Conservation (phyloP, 768 basidiomycete genomes). For the Pleurotus tuber-regium region DNA sequence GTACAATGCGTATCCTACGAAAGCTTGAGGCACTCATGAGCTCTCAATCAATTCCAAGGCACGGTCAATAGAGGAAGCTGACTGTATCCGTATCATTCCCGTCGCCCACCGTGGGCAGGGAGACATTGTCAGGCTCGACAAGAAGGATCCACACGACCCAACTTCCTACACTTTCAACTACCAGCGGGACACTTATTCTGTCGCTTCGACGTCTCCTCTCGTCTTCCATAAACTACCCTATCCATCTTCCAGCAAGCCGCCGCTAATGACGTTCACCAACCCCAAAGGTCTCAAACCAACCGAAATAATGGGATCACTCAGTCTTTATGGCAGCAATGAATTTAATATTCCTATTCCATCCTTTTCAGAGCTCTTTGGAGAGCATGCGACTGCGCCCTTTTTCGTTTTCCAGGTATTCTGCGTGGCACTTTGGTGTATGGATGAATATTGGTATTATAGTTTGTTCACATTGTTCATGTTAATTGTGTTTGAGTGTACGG, state of each 20-base stretch:
- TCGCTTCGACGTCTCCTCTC: conserved; percentile 50
- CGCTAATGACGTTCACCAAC: conserved; percentile 61
- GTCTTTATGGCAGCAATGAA: conserved; percentile 88
- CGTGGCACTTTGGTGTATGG: conserved; percentile 94
- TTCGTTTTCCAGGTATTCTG: conserved; percentile 99
- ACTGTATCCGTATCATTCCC: conserved; percentile 80
- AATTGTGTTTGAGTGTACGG: conserved; percentile 96
- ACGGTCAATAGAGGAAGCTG: conserved; percentile 63
- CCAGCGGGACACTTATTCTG: conserved; percentile 90
- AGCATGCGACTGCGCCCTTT: conserved; percentile 98
- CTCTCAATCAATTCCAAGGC: conserved; percentile 47
- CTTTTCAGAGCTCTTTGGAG: conserved; percentile 86
- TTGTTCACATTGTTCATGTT: conserved; percentile 99
- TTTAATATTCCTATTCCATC: conserved; percentile 97
- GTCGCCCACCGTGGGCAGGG: conserved; percentile 81
- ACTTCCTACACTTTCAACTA: conserved; percentile 86
- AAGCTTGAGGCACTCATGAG: conserved; percentile 1
- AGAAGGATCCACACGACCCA: conserved; percentile 55
- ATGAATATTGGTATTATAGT: conserved; percentile 99
- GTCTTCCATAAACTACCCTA: conserved; percentile 84
- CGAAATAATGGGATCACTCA: conserved; percentile 48
- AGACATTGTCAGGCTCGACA: conserved; percentile 78
- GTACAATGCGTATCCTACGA: background rate
- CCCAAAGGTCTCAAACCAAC: conserved; percentile 53
- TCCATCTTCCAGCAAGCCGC: conserved; percentile 71